Percentiles rank a stretch among this genome's conserved stretches.
These are phyloP conservation scores for Pelargonium australe DNA, from an alignment of 441 rosid species.

Conservation along the genomic window DNA sequence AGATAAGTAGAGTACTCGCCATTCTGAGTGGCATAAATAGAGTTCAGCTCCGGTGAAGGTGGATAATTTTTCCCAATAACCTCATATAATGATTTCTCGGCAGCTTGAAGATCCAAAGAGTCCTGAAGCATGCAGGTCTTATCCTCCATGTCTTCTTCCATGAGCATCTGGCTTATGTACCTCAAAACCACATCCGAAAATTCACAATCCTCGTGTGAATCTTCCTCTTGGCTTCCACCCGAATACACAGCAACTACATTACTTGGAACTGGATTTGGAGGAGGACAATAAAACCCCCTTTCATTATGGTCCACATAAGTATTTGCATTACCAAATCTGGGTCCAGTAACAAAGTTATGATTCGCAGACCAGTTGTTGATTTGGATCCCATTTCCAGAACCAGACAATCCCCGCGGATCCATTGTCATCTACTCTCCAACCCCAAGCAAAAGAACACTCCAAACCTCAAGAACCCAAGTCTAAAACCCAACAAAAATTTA, in stretches of 20 bases:
- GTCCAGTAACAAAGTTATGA: slow-evolving; percentile 30
- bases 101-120: slow-evolving; percentile 51
- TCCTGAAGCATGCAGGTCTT: slow-evolving; percentile 54
- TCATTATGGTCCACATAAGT: slow-evolving; percentile 17
- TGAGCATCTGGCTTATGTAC: slow-evolving; percentile 53
- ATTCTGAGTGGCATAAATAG: too few species aligned
- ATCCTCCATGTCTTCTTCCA: slow-evolving; percentile 66
- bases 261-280: slow-evolving; percentile 19
- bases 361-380: slow-evolving; percentile 25
- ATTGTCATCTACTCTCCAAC: slow-evolving; percentile 26
- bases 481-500: not conserved
- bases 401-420: slow-evolving; percentile 40
- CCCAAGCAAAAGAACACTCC: not conserved
- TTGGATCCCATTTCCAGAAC: slow-evolving; percentile 31
- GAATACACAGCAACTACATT: slow-evolving; percentile 15
- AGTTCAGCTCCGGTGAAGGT: slow-evolving; percentile 41
- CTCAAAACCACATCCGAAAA: slow-evolving; percentile 54
- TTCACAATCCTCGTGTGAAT: slow-evolving; percentile 38
- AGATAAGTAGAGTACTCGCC: slow-evolving; percentile 4
- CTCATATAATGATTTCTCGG: slow-evolving; percentile 57
- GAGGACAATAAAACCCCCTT: slow-evolving; percentile 23
- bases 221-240: slow-evolving; percentile 22
- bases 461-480: not conserved
- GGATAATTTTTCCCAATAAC: slow-evolving; percentile 58
- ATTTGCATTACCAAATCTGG: slow-evolving; percentile 23